These are phyloP conservation scores for Penicillium sp. DNA, from an alignment of 2,329 filamentous ascomycete genomes.

Conservation along the genomic window DNA sequence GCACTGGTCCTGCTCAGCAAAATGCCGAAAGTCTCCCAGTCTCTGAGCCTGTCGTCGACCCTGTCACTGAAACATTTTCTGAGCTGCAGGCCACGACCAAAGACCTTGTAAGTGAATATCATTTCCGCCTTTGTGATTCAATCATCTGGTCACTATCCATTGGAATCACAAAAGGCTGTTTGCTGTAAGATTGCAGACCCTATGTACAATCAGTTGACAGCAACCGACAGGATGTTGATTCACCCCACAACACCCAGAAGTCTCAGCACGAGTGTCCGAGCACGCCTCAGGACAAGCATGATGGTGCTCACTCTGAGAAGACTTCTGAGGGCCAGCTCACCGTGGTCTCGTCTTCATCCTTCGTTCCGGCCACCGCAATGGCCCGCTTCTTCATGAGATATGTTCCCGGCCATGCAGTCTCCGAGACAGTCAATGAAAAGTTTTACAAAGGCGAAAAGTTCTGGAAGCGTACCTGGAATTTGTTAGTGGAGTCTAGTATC, in stretches of 20 bases:
- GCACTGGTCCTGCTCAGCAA: too few species aligned
- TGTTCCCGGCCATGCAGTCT: slow-evolving; percentile 31
- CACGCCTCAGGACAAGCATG: not conserved
- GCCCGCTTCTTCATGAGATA: slow-evolving; percentile 45
- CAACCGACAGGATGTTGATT: not conserved
- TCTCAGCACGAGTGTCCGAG: not conserved
- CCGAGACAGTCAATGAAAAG: slow-evolving; percentile 33
- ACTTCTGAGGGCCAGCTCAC: not conserved
- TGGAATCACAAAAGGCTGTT: not conserved
- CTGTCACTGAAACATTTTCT: not conserved
- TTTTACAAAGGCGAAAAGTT: slow-evolving; percentile 45
- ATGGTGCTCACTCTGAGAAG: not conserved
- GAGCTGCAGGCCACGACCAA: not conserved
- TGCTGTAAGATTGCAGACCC: slow-evolving; percentile 3
- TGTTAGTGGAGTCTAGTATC: slow-evolving; percentile 55
- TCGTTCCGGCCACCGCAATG: slow-evolving; percentile 41
- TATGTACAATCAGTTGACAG: not conserved
- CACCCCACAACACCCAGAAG: not conserved
- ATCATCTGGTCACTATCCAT: not conserved
- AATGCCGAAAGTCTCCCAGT: too few species aligned
- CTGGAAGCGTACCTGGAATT: slow-evolving; percentile 64
- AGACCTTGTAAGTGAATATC: slow-evolving; percentile 2
- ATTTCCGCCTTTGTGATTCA: not conserved
- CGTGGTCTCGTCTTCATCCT: slow-evolving; percentile 20
- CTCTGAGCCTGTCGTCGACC: too few species aligned